These are phyloP conservation scores for Ophiocordyceps sinensis DNA, from an alignment of 2,329 filamentous ascomycete genomes.

Conservation along the genomic window DNA sequence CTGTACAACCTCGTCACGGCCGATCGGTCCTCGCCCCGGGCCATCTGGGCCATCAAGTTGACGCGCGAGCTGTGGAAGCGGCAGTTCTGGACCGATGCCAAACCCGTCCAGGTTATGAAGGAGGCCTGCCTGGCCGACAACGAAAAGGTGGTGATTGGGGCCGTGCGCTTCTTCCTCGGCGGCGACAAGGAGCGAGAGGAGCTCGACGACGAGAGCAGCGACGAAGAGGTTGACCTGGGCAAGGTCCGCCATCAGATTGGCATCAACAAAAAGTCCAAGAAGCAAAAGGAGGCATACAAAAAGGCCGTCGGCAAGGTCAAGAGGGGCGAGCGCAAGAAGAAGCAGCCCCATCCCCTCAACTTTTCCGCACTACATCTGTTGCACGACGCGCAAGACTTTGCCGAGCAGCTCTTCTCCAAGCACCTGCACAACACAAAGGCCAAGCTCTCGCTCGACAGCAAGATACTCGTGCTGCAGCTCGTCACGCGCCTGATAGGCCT, in stretches of 20 bases:
- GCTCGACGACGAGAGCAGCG: conserved; percentile 74
- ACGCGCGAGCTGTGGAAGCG: conserved; percentile 93
- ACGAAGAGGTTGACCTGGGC: conserved; percentile 64
- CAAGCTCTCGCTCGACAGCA: conserved; percentile 76
- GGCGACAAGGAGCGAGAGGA: conserved; percentile 95
- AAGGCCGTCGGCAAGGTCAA: conserved; percentile 74
- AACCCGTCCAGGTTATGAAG: conserved; percentile 97
- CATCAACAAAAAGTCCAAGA: conserved; percentile 95
- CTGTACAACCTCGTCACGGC: conserved; percentile 83
- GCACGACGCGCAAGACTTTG: conserved; percentile 88
- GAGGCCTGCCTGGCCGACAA: conserved; percentile 80
- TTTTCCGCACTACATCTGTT: conserved; percentile 91
- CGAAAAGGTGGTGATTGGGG: conserved; percentile 79
- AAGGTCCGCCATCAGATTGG: conserved; percentile 72
- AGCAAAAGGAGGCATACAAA: conserved; percentile 64
- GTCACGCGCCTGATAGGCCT: conserved; percentile 83
- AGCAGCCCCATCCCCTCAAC: conserved; percentile 74
- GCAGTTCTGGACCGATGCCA: conserved; percentile 89
- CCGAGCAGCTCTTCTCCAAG: conserved; percentile 77
- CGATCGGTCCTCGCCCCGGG: conserved; percentile 72
- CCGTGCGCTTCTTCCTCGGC: conserved; percentile 87
- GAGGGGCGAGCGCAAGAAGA: conserved; percentile 75
- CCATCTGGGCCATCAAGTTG: conserved; percentile 90
- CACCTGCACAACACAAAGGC: conserved; percentile 80
- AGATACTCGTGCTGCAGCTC: conserved; percentile 77